Evolutionary conservation across 768 basidiomycete species (phyloP), one percentile per base, ranked within the genome.

Genomic region (Hypholoma sublateritium): DNA sequence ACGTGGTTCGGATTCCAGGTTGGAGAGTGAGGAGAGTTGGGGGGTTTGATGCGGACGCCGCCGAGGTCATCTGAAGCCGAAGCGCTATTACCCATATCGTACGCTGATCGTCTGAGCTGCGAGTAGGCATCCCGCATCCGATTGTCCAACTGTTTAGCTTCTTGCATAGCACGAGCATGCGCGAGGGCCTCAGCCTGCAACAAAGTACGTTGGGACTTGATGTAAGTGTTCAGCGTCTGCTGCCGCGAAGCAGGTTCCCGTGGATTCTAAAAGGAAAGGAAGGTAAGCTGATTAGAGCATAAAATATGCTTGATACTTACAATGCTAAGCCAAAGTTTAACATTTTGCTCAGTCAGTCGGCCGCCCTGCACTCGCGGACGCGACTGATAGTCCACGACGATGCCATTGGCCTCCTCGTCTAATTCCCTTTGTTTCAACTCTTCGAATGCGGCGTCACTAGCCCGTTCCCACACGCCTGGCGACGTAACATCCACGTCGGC

Each of bases 401-500:
- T 60, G 14, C 86, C 85, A 5, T 72, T 71, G 0, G 71, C 74
- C 61, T 85, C 85, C 54, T 91, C 91, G 49, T 91, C 89, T 34
- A 77, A 73, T 64, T 95, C 94, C 60, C 86, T 77, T 58, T 78
- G 74, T 58, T 87, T 75, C 21, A 95, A 74, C 39, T 98, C 95
- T 37, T 91, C 84, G 55, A 82, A 96, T 28, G 82, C 75, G 11
- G 79, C 84, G 67, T 99, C 96, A 67, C 93, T 95, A 60, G 88
- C 88, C 37, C 97, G 81, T 0, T 91, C 93, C 97, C 97, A 99
- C 7, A 90, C 82, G 1, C 94, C 93, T 9, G 87, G 85, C 25
- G 86, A 84, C 3, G 86, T 82, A 19, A 97, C 97, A 69, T 91
- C 83, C 22, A 99, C 93, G 69, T 97, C 95, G 8, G 88, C 93